Percentiles rank a stretch among this genome's conserved stretches.
phyloP scores from a whole-genome alignment of 2,329 filamentous ascomycete genomes.

The Alternaria arborescens region DNA sequence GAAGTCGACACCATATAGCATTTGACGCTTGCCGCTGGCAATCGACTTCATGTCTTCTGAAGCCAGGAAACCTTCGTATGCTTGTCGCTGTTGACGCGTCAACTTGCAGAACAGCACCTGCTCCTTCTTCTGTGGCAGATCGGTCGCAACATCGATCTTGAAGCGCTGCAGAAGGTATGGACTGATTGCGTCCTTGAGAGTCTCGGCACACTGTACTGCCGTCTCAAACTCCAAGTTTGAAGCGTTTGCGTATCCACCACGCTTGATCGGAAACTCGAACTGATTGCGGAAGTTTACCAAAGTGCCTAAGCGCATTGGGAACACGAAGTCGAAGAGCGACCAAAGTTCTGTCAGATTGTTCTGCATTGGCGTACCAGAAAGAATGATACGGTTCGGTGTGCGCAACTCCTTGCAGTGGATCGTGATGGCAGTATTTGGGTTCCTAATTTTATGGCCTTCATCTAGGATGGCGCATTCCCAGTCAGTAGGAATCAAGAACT shows the following conservation, averaged over 20 bases:
- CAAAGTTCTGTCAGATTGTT: constrained; percentile 95
- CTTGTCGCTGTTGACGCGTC: constrained; percentile 77
- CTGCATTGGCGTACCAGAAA: constrained; percentile 97
- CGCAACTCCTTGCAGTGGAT: constrained; percentile 93
- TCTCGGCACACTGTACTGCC: constrained; percentile 91
- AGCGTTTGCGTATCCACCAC: constrained; percentile 94
- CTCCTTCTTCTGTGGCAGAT: constrained; percentile 94
- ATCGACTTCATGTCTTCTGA: constrained; percentile 90
- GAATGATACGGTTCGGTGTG: constrained; percentile 87
- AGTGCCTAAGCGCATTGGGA: constrained; percentile 92
- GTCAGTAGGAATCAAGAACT: constrained; percentile 79
- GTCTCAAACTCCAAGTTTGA: constrained; percentile 94
- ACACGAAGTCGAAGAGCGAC: constrained; percentile 98
- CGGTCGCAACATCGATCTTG: constrained; percentile 92
- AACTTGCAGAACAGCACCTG: constrained; percentile 96
- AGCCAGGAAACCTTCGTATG: constrained; percentile 81
- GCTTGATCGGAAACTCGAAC: constrained; percentile 92
- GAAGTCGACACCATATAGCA: constrained; percentile 88
- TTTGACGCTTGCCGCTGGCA: constrained; percentile 75
- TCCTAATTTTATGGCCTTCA: constrained; percentile 97
- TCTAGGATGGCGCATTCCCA: constrained; percentile 97
- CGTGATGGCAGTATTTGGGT: constrained; percentile 93
- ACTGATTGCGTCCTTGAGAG: constrained; percentile 90
- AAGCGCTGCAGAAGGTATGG: constrained; percentile 91
- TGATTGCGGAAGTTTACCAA: constrained; percentile 88